phyloP scores from a whole-genome alignment of 2,329 filamentous ascomycete genomes.

The Phoma sp. region DNA sequence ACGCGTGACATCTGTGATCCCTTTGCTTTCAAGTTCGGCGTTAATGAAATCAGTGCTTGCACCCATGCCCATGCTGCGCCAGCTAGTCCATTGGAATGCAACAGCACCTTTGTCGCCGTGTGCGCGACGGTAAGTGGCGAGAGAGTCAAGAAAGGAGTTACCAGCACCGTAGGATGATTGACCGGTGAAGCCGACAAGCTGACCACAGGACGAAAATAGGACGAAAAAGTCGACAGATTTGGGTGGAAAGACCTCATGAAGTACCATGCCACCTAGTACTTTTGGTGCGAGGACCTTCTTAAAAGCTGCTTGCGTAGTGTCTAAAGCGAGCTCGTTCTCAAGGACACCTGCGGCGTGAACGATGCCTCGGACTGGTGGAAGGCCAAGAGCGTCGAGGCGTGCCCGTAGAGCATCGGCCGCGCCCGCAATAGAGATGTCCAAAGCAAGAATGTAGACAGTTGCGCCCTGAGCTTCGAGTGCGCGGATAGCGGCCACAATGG shows the following conservation, averaged over 20 bases:
- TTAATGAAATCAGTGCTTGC: conserved; percentile 5
- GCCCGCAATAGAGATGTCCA: neutral
- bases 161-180: conserved; percentile 31
- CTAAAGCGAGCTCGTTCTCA: neutral
- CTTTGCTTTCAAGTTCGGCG: conserved; percentile 4
- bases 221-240: conserved; percentile 7
- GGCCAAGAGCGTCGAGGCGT: neutral
- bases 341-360: conserved; percentile 7
- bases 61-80: conserved; percentile 3
- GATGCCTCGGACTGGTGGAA: conserved; percentile 2
- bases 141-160: conserved; percentile 33
- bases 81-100: conserved; percentile 5
- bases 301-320: neutral
- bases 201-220: conserved; percentile 6
- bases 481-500: neutral
- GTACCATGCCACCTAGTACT: neutral
- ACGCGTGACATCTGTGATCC: conserved; percentile 3
- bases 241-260: conserved; percentile 3
- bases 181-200: conserved; percentile 3
- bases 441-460: neutral
- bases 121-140: conserved; percentile 23
- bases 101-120: conserved; percentile 45
- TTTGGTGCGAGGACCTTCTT: conserved; percentile 1
- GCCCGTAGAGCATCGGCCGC: neutral
- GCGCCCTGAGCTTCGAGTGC: neutral